Evolutionary conservation across 139 green algal species (phyloP).

Genomic region (Marvania coccoides): DNA sequence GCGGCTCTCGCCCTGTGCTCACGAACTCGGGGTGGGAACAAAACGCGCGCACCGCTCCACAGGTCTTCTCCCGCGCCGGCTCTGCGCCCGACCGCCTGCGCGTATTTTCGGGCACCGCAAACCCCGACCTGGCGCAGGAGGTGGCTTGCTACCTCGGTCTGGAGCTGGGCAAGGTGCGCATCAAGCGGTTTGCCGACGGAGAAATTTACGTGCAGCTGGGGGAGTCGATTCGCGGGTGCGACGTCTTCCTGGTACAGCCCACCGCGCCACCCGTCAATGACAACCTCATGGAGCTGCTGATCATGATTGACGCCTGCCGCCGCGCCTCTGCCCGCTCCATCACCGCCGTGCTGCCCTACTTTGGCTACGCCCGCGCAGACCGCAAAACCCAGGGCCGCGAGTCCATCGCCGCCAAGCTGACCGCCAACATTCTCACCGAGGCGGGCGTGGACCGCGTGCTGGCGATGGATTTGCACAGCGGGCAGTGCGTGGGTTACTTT

Average conservation of each 20-base stretch:
- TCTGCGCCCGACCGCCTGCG: constrained; percentile 44
- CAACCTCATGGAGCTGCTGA: constrained; percentile 95
- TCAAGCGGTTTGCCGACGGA: constrained; percentile 98
- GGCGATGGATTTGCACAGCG: constrained; percentile 92
- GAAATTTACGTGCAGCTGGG: constrained; percentile 95
- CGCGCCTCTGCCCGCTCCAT: constrained; percentile 90
- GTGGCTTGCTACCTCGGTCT: constrained; percentile 94
- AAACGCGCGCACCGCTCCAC: constrained; percentile 5
- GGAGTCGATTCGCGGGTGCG: constrained; percentile 96
- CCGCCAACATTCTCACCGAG: constrained; percentile 97
- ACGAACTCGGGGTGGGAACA: neutral
- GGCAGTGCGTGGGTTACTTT: constrained; percentile 96
- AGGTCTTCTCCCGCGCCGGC: constrained; percentile 7
- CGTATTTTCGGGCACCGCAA: constrained; percentile 76
- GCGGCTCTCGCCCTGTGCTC: neutral
- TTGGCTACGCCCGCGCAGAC: constrained; percentile 91
- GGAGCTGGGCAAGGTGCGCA: constrained; percentile 86
- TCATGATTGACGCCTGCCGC: constrained; percentile 95
- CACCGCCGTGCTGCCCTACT: constrained; percentile 89
- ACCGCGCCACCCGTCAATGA: constrained; percentile 95
- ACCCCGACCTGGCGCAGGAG: constrained; percentile 74
- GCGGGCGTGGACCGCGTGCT: constrained; percentile 89
- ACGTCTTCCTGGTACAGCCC: constrained; percentile 98
- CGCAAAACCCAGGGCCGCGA: constrained; percentile 90
- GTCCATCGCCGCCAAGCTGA: constrained; percentile 97